Conservation (phyloP, 225 moss, liverwort and hornwort genomes). For the Anthoceros angustus region DNA sequence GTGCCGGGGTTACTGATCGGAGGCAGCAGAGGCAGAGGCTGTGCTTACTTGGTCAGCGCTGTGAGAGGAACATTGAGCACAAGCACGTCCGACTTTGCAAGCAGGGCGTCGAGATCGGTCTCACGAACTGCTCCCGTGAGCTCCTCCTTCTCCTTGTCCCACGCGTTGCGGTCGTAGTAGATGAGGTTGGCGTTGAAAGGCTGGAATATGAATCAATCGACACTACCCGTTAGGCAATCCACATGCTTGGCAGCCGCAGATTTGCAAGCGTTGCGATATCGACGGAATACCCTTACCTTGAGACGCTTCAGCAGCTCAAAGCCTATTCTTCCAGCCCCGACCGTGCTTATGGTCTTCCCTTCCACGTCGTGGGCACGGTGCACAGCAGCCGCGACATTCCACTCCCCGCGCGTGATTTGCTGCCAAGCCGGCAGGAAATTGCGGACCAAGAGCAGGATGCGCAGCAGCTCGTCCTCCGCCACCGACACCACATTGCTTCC, state of each 20-base stretch:
- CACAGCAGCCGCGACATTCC: conserved; percentile 50
- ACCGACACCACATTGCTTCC: conserved; percentile 54
- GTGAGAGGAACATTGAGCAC: conserved; percentile 37
- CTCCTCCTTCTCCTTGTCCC: conserved; percentile 25
- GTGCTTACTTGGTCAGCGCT: conserved; percentile 26
- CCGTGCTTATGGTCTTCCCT: conserved; percentile 41
- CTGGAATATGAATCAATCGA: conserved; percentile 10
- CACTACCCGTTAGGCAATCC: background rate
- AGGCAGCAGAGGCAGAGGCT: background rate
- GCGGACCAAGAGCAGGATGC: conserved; percentile 34
- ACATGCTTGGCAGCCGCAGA: background rate
- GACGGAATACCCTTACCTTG: conserved; percentile 19
- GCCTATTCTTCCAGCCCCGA: conserved; percentile 52
- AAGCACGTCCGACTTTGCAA: conserved; percentile 42
- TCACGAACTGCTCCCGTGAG: conserved; percentile 31
- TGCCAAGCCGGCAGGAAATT: conserved; percentile 38
- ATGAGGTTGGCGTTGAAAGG: conserved; percentile 45
- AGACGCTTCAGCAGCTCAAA: conserved; percentile 50
- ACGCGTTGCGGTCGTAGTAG: conserved; percentile 37
- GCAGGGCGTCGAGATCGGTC: conserved; percentile 39
- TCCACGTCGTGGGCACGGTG: conserved; percentile 28
- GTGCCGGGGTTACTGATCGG: background rate
- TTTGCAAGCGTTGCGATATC: background rate
- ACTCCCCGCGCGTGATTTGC: conserved; percentile 32
- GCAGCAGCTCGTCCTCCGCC: conserved; percentile 48